Conservation (phyloP, 257 asterid species). For the Craterostigma plantagineum region DNA sequence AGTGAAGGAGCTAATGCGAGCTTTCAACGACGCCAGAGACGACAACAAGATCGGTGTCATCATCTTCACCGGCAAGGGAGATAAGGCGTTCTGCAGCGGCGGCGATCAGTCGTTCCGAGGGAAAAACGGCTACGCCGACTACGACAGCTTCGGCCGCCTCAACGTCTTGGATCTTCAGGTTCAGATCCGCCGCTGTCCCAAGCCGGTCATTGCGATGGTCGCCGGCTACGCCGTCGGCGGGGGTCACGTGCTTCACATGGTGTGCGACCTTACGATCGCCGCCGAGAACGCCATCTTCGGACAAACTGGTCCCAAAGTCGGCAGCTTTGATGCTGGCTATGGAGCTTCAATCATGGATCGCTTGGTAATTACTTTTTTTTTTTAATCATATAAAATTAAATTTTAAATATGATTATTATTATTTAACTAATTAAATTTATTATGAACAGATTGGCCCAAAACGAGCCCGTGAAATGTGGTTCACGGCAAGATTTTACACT, state of each 20-base stretch:
- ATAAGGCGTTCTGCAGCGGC: conserved; percentile 68
- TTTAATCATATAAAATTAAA: no score
- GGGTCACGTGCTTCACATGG: conserved; percentile 89
- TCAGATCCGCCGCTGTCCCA: conserved; percentile 87
- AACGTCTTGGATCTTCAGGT: conserved; percentile 90
- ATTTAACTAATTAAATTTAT: no score
- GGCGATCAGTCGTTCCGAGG: conserved; percentile 84
- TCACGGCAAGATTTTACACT: conserved; percentile 52
- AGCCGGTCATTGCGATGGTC: conserved; percentile 95
- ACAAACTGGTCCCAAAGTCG: conserved; percentile 95
- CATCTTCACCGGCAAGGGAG: conserved; percentile 83
- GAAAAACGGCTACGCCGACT: conserved; percentile 69
- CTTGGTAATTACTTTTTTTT: conserved; percentile 21
- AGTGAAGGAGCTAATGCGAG: conserved; percentile 75
- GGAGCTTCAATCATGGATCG: conserved; percentile 88
- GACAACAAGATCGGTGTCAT: conserved; percentile 63
- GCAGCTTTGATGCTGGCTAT: conserved; percentile 95
- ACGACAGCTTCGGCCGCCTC: conserved; percentile 68
- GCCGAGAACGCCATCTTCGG: conserved; percentile 88
- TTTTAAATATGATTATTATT: no score
- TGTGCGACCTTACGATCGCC: conserved; percentile 76
- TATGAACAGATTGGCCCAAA: conserved; percentile 59
- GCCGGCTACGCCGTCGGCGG: conserved; percentile 97
- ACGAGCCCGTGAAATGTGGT: conserved; percentile 86
- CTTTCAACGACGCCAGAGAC: conserved; percentile 82